These are phyloP conservation scores for Trichophaea hybrida DNA, from an alignment of 2,329 filamentous ascomycete genomes.

Conservation along the genomic window DNA sequence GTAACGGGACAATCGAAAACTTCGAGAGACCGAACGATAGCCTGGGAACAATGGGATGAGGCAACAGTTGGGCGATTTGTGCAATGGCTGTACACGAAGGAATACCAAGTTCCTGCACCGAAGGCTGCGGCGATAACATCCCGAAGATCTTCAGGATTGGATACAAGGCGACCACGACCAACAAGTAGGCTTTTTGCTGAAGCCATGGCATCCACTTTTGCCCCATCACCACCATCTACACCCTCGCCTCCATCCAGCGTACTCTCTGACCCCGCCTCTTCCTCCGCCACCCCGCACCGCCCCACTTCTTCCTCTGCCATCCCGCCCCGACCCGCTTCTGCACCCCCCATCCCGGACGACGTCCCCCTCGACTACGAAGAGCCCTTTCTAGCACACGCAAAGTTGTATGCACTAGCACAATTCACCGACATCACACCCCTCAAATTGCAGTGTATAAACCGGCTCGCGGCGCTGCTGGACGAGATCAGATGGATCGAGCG, in stretches of 20 bases:
- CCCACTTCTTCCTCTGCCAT: neutral
- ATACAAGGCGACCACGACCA: neutral
- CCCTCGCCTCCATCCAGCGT: slow-evolving; percentile 1
- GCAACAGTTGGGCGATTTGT: neutral
- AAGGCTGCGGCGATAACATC: neutral
- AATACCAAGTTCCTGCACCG: neutral
- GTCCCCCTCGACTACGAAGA: neutral
- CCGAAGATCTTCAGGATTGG: neutral
- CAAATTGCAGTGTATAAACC: neutral
- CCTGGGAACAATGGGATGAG: slow-evolving; percentile 1
- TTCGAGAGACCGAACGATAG: neutral
- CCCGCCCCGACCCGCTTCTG: neutral
- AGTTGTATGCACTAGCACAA: neutral
- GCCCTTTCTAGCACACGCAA: slow-evolving; percentile 1
- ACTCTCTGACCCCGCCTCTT: neutral
- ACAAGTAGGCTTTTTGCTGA: neutral
- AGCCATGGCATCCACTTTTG: neutral
- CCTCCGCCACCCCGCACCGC: neutral
- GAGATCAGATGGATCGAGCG: slow-evolving; percentile 4
- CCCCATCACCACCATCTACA: neutral
- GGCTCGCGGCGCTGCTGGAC: neutral
- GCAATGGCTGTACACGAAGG: slow-evolving; percentile 1
- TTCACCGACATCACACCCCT: neutral
- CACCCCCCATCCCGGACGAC: neutral
- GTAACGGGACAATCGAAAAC: neutral